These are phyloP conservation scores for Yarrowia sp. DNA, from an alignment of 805 yeast species.

Conservation along the genomic window DNA sequence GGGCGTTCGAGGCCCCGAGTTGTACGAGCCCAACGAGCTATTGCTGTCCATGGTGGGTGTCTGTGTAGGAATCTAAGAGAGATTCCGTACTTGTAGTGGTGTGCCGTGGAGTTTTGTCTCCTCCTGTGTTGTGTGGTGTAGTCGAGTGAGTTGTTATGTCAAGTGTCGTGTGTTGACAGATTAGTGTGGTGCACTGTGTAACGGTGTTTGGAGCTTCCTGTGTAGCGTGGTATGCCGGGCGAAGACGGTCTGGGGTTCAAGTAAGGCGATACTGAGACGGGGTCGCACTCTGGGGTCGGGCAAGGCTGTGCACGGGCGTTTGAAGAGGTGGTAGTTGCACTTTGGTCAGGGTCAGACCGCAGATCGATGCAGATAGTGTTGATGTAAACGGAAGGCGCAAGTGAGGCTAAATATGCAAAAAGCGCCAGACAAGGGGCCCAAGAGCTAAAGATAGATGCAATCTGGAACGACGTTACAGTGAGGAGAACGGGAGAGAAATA, in stretches of 20 bases:
- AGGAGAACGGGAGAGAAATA: neutral
- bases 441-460: slow-evolving; percentile 12
- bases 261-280: neutral
- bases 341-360: slow-evolving; percentile 18
- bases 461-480: too few relatives aligned
- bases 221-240: too few relatives aligned
- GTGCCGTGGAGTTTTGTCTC: neutral
- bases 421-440: slow-evolving; percentile 1
- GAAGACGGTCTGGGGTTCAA: neutral
- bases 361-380: slow-evolving; percentile 33
- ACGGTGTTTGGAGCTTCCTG: too few relatives aligned
- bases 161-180: neutral
- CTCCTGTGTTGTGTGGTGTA: slow-evolving; percentile 2
- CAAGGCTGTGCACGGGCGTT: slow-evolving; percentile 31
- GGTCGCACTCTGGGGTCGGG: neutral
- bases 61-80: neutral
- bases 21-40: slow-evolving; percentile 30
- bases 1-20: slow-evolving; percentile 25
- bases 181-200: neutral
- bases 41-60: slow-evolving; percentile 16
- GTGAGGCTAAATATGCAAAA: slow-evolving; percentile 23
- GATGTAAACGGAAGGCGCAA: slow-evolving; percentile 36
- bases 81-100: too few relatives aligned
- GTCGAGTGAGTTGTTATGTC: slow-evolving; percentile 1
- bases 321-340: neutral